These are phyloP conservation scores for Aspergillus pseudoterreus DNA, from an alignment of 2,329 filamentous ascomycete species.

Conservation along the genomic window DNA sequence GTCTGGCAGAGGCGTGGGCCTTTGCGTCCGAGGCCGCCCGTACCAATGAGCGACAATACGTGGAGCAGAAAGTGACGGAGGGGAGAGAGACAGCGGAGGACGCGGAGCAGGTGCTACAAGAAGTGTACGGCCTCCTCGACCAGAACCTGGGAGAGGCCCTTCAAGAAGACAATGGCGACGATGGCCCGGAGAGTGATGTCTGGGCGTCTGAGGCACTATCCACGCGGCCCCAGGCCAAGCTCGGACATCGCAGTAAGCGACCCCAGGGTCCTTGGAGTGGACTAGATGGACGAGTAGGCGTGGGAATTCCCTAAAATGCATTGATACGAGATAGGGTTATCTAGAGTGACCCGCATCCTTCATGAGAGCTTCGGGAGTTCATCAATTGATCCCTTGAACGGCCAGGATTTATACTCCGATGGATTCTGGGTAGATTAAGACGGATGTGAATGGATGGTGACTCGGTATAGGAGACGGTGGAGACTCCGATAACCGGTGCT, in stretches of 20 bases:
- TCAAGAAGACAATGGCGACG: conserved; percentile 11
- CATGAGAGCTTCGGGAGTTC: not conserved
- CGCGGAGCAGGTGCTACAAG: conserved; percentile 26
- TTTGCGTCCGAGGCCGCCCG: conserved; percentile 36
- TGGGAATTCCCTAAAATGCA: not conserved
- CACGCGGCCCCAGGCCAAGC: conserved; percentile 15
- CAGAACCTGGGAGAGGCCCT: conserved; percentile 29
- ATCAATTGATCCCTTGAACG: not conserved
- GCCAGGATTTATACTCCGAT: not conserved
- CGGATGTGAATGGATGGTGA: not conserved
- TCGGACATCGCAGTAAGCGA: conserved; percentile 19
- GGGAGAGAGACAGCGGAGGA: conserved; percentile 29
- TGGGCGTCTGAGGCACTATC: conserved; percentile 30
- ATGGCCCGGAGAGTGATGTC: conserved; percentile 23
- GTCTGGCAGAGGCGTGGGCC: conserved; percentile 37
- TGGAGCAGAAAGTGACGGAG: conserved; percentile 29
- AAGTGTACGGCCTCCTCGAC: conserved; percentile 32
- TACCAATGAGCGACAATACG: conserved; percentile 27
- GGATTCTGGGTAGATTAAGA: not conserved
- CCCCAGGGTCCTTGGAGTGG: conserved; percentile 34
- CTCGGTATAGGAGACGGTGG: not conserved
- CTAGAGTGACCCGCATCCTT: not conserved
- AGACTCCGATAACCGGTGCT: conserved; percentile 8
- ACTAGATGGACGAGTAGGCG: conserved; percentile 34
- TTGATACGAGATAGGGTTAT: not conserved